Evolutionary conservation across 2,329 filamentous ascomycete species (phyloP), one percentile per base, ranked within the genome.

Genomic region (Cladorrhinum sp.): DNA sequence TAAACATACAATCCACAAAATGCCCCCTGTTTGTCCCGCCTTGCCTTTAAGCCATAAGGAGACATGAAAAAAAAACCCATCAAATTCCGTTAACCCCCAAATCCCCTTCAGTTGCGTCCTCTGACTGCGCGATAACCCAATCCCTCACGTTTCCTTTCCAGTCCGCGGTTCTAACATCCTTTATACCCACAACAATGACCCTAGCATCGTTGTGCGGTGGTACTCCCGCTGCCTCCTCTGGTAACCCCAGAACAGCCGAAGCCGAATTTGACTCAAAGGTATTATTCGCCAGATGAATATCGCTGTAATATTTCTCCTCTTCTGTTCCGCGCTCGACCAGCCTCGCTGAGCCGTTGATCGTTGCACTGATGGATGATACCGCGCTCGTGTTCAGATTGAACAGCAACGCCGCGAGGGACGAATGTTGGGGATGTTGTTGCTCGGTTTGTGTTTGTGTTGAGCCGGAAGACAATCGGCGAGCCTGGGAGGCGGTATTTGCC

Each of bases 81-180:
- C 29, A 45, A 38, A 38, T 50, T 12, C 54, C 58, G 20, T 58
- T 59, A 32, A 29, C 59, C 5, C 53, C 54, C 13, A 53, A 41
- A 20, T 57, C 52, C 9, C 60, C 41, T 27, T 53, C 69, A 20
- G 71, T 58, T 24, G 29, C 54, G 1, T 64, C 61, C 3, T 60
- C 72, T 45, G 41, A 71, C n/a, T 76, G 71, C 2, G 75, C 73
- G 61, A 85, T 70, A 1, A 81, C 81, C 77, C 79, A 98, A 72
- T 98, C 93, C 68, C 89, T 85, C 3, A 98, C 92, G 13, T 87
- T 85, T n/a, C 95, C 93, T 78, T 96, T 96, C 90, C 90, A 96
- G 74, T 96, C 95, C 66, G 90, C 92, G 69, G 96, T 96, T 69
- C 92, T 84, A 53, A 95, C 92, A 72, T 93, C 91, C 68, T 83